Evolutionary conservation across 2,329 filamentous ascomycete species (phyloP), one percentile per base, ranked within the genome.

Genomic region (Dothiorella sarmentorum): DNA sequence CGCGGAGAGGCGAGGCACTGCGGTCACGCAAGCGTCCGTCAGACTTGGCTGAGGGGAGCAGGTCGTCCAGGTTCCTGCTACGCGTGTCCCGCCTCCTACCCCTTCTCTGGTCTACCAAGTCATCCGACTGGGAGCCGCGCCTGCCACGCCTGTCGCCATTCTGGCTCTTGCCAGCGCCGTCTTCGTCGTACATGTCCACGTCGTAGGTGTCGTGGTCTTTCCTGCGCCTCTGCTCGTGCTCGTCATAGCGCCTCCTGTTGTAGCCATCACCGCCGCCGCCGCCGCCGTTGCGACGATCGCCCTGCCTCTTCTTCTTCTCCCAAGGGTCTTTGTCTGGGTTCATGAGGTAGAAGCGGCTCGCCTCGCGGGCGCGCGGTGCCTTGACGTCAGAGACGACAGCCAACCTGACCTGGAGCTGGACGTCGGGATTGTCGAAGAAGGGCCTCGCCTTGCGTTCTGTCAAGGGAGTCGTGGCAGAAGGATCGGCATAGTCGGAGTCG

Each of bases 281-380:
- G 59, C 71, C 68, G 27, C 61, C 63, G 29, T 63, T 62, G 38
- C 38, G 53, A 37, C 60, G 56, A 61, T 63, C 35, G 33, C 11
- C 33, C 33, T 31, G 71, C 65, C 75, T 68, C 52, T 74, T 69
- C 64, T 73, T 67, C 61, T 73, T 66, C 75, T 90, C 91, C 64
- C 87, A 86, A 2, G 88, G 91, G 67, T 96, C 92, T 69, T 91
- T 85, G 66, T 96, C 90, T 1, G 93, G 93, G 66, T 97, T 90
- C 67, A 94, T 82, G 33, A 97, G 84, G 71, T 99, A 99, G 76
- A 95, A 97, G 11, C 90, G 84, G 74, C 93, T 97, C 61, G 89
- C 83, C 52, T 88, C 82, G 10, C 90, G 84, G 1, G 94, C 93
- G 38, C 90, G 87, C 42, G 79, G 83, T 66, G 85, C 83, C 75